phyloP scores from a whole-genome alignment of 352 stramenopile species.

The Phytophthora sojae region DNA sequence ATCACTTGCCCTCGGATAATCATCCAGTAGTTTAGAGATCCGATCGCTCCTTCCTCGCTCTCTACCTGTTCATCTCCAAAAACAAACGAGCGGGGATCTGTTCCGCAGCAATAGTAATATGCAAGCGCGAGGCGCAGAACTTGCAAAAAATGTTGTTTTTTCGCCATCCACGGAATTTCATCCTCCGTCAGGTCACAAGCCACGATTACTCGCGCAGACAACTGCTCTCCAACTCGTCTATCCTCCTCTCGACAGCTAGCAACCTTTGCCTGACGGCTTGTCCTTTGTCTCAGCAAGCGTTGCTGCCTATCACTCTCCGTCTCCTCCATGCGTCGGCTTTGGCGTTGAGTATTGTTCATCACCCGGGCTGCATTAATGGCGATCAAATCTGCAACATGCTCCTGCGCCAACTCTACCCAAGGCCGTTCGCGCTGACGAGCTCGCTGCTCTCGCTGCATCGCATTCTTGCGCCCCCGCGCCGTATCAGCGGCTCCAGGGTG shows the following conservation, averaged over 20 bases:
- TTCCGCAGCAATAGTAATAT: constrained; percentile 29
- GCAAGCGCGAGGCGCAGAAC: constrained; percentile 17
- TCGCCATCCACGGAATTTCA: constrained; percentile 11
- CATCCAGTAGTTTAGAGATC: neutral
- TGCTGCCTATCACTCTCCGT: too few relatives aligned
- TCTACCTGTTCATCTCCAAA: constrained; percentile 20
- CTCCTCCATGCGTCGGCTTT: too few relatives aligned
- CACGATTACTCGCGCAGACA: neutral
- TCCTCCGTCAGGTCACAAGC: neutral
- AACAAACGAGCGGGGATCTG: constrained; percentile 11
- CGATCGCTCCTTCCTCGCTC: neutral
- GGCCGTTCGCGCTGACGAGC: neutral
- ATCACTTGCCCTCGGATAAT: constrained; percentile 9
- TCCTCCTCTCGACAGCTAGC: neutral
- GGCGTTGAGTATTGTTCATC: too few relatives aligned
- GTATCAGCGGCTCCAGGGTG: too few relatives aligned
- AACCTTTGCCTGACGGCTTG: neutral
- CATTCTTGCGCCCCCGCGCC: too few relatives aligned
- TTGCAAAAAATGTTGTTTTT: constrained; percentile 17
- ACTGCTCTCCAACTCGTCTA: neutral
- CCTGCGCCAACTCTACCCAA: too few relatives aligned
- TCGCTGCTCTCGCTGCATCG: too few relatives aligned
- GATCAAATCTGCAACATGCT: too few relatives aligned
- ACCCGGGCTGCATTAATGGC: too few relatives aligned
- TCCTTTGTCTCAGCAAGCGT: too few relatives aligned